A percentile compares a stretch with the other conserved stretches of the same genome.
phyloP scores from a whole-genome alignment of 768 basidiomycete species.

The Fibroporia radiculosa region DNA sequence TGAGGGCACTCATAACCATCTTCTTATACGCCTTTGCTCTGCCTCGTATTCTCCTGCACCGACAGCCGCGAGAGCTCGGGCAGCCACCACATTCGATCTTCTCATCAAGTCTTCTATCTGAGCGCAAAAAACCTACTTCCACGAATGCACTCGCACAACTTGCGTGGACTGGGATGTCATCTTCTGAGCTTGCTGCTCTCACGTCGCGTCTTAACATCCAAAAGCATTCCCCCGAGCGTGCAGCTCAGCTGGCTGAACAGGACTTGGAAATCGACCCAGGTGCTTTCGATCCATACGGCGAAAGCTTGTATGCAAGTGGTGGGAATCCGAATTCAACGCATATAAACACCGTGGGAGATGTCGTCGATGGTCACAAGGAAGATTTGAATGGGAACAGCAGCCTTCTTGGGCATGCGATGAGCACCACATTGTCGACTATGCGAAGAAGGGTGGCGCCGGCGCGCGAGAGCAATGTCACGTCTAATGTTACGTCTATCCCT shows the following conservation, averaged over 20 bases:
- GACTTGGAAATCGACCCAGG: background rate
- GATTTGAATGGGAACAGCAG: background rate
- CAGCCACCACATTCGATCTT: constrained; percentile 6
- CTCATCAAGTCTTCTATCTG: constrained; percentile 10
- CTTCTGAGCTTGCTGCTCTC: constrained; percentile 11
- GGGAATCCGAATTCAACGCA: constrained; percentile 2
- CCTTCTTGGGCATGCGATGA: constrained; percentile 1
- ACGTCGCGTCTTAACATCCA: constrained; percentile 9
- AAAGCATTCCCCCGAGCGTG: background rate
- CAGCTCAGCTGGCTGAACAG: background rate
- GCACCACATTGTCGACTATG: constrained; percentile 1
- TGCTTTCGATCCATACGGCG: constrained; percentile 2
- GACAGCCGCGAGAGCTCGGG: constrained; percentile 6
- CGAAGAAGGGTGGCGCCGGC: constrained; percentile 1
- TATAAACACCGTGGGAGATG: background rate
- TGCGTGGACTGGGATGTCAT: constrained; percentile 15
- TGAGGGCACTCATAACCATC: background rate
- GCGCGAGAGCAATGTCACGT: background rate
- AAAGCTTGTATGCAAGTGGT: constrained; percentile 1
- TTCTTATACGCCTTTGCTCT: background rate
- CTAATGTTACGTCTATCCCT: background rate
- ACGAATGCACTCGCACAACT: constrained; percentile 14
- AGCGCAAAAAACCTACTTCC: constrained; percentile 7
- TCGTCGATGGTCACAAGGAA: background rate
- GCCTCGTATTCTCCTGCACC: background rate